Percentiles rank a stretch among this genome's conserved stretches.
Conservation (phyloP, 139 green algal genomes). For the Zygnema cylindricum region DNA sequence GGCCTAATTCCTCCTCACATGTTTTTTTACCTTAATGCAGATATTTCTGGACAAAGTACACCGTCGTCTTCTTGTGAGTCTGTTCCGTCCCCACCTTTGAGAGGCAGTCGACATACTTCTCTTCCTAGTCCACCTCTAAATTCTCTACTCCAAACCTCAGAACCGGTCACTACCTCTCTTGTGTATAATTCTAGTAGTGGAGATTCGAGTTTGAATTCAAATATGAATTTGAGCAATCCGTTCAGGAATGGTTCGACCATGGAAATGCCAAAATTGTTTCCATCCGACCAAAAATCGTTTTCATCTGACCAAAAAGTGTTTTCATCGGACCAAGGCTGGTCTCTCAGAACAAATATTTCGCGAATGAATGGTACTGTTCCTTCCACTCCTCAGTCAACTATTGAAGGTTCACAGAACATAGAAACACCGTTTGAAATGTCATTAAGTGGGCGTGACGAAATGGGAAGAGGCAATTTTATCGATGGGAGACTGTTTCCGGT, state of each 20-base stretch:
- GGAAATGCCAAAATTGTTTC: background rate
- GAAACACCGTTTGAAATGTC: background rate
- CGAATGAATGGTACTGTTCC: too few relatives aligned
- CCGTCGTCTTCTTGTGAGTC: conserved; percentile 20
- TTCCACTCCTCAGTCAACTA: too few relatives aligned
- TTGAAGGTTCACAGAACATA: background rate
- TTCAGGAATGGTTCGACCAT: background rate
- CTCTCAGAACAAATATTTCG: background rate
- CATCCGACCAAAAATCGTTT: background rate
- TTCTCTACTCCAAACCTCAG: background rate
- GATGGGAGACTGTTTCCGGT: background rate
- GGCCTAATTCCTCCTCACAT: too few relatives aligned
- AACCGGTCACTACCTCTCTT: too few relatives aligned
- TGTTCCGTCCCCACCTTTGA: conserved; percentile 1
- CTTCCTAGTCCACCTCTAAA: background rate
- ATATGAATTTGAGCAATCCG: background rate
- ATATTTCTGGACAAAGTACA: conserved; percentile 18
- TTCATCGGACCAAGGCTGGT: background rate
- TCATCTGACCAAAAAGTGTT: background rate
- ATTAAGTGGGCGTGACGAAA: background rate
- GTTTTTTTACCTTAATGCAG: too few relatives aligned
- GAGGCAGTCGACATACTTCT: background rate
- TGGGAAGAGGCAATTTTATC: background rate
- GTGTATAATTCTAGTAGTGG: too few relatives aligned
- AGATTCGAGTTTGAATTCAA: too few relatives aligned